Percentiles rank a stretch among this genome's conserved stretches.
Conservation (phyloP, 1,284 basidiomycete genomes). For the Taiwanofungus camphoratus region DNA sequence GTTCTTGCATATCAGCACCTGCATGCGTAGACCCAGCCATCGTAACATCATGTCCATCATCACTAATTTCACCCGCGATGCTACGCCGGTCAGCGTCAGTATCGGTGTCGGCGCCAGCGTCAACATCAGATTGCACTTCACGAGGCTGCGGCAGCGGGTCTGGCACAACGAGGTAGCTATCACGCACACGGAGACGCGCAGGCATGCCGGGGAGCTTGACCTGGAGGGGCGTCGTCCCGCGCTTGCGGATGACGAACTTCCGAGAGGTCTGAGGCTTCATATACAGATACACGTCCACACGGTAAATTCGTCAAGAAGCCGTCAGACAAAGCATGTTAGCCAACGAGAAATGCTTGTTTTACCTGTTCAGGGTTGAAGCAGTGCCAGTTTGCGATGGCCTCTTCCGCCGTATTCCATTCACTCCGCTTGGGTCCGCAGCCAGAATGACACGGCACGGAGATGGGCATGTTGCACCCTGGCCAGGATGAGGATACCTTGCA, state of each 20-base stretch:
- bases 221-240: constrained; percentile 17
- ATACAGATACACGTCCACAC: neutral
- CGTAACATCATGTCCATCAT: too few relatives aligned
- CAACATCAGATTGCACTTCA: neutral
- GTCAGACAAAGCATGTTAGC: too few relatives aligned
- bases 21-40: too few relatives aligned
- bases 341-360: too few relatives aligned
- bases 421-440: neutral
- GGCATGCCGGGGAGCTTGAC: constrained; percentile 15
- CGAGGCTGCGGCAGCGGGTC: neutral
- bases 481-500: neutral
- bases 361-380: constrained; percentile 1
- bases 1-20: too few relatives aligned
- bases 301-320: neutral
- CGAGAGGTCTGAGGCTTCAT: constrained; percentile 12
- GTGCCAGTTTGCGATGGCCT: neutral
- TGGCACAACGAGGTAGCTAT: neutral
- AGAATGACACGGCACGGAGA: neutral
- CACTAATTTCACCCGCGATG: too few relatives aligned
- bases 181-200: constrained; percentile 10
- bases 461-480: constrained; percentile 1
- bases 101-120: neutral
- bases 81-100: too few relatives aligned
- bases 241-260: constrained; percentile 15
- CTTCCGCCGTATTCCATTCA: neutral